Percentiles rank a stretch among this genome's conserved stretches.
These are phyloP conservation scores for Dendrobium catenatum DNA, from an alignment of 106 monocot species.

Conservation along the genomic window DNA sequence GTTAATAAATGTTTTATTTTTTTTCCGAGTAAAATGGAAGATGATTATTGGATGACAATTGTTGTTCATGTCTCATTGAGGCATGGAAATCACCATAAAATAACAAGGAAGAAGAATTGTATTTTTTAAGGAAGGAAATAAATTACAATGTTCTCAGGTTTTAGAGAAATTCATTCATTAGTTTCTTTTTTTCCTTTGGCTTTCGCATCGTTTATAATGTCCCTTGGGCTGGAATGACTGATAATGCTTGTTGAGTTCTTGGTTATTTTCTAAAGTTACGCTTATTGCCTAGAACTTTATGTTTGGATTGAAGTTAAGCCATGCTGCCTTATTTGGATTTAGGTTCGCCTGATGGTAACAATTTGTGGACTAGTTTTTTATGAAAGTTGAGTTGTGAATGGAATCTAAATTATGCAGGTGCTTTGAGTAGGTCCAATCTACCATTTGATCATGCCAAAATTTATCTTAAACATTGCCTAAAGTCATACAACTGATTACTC, in stretches of 20 bases:
- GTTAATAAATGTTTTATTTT: background rate
- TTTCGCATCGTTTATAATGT: background rate
- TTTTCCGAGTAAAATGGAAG: background rate
- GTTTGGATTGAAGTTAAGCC: background rate
- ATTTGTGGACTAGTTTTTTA: background rate
- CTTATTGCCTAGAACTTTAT: background rate
- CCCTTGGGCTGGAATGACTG: background rate
- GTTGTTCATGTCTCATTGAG: background rate
- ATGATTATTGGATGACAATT: background rate
- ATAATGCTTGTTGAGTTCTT: background rate
- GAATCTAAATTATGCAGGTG: background rate
- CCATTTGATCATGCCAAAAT: too few species aligned
- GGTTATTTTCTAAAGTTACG: background rate
- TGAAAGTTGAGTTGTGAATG: background rate
- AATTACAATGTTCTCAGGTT: background rate
- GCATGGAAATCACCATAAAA: background rate
- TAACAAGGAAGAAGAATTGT: background rate
- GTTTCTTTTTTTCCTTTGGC: background rate
- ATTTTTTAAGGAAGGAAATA: background rate
- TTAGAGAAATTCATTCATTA: background rate
- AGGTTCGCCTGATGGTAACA: background rate
- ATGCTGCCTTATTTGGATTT: background rate
- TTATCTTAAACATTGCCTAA: too few species aligned
- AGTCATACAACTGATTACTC: too few species aligned
- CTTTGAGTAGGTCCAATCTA: background rate